Evolutionary conservation across 306 rosid genomes (phyloP).

Genomic region (Dryas alaskensis): DNA sequence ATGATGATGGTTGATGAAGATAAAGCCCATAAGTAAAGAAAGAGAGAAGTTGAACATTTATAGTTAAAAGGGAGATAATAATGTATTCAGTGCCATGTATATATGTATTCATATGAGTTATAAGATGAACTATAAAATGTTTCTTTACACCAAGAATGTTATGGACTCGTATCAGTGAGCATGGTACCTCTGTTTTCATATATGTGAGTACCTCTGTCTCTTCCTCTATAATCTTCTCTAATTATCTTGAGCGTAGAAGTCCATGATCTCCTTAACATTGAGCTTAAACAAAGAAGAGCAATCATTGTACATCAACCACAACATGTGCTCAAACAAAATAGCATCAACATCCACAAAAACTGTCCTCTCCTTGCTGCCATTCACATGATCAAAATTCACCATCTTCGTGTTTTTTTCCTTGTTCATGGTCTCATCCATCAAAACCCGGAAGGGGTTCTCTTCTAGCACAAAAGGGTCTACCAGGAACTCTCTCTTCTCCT

Average conservation of each 20-base stretch:
- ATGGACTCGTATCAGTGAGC: neutral
- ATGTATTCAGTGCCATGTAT: neutral
- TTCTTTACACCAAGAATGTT: slow-evolving; percentile 13
- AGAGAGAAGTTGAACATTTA: neutral
- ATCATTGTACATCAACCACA: slow-evolving; percentile 86
- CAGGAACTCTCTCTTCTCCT: slow-evolving; percentile 69
- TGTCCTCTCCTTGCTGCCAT: slow-evolving; percentile 22
- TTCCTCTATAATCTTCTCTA: slow-evolving; percentile 3
- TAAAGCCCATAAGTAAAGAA: neutral
- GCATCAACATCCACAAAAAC: slow-evolving; percentile 80
- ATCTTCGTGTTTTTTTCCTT: slow-evolving; percentile 5
- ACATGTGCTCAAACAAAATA: slow-evolving; percentile 87
- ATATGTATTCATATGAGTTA: neutral
- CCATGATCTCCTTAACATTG: slow-evolving; percentile 74
- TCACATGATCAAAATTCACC: slow-evolving; percentile 3
- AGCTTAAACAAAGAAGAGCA: slow-evolving; percentile 67
- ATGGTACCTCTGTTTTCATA: neutral
- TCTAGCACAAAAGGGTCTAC: slow-evolving; percentile 78
- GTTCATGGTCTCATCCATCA: slow-evolving; percentile 53
- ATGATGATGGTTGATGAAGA: neutral
- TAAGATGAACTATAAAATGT: neutral
- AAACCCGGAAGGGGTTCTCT: slow-evolving; percentile 61
- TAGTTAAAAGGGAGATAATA: neutral
- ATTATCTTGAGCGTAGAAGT: slow-evolving; percentile 73
- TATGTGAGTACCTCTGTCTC: slow-evolving; percentile 20